A percentile compares a stretch with the other conserved stretches of the same genome.
Evolutionary conservation across 768 basidiomycete genomes (phyloP).

Genomic region (Paxillus involutus): DNA sequence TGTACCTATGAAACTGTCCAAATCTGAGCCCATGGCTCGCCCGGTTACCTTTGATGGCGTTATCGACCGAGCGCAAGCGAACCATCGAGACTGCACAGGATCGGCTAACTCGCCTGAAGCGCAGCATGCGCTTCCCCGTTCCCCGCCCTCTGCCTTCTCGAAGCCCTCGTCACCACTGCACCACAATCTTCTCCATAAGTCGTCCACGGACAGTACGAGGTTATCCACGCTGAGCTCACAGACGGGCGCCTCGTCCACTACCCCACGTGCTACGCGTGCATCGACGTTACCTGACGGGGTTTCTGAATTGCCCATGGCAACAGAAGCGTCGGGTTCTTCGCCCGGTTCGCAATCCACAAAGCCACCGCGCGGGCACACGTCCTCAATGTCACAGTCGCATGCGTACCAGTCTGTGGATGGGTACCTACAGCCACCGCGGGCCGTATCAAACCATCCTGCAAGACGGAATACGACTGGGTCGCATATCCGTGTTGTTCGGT

Average conservation of each 20-base stretch:
- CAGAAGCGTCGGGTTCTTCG: conserved; percentile 15
- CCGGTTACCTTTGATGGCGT: conserved; percentile 36
- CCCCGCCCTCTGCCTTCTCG: conserved; percentile 19
- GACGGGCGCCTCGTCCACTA: conserved; percentile 14
- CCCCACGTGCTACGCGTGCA: conserved; percentile 15
- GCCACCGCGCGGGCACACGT: conserved; percentile 15
- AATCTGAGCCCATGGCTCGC: conserved; percentile 20
- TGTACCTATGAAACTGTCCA: conserved; percentile 22
- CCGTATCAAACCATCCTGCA: conserved; percentile 38
- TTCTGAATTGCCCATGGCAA: conserved; percentile 20
- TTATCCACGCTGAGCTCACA: conserved; percentile 30
- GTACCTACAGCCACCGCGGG: conserved; percentile 51
- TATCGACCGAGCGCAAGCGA: conserved; percentile 16
- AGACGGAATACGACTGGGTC: conserved; percentile 77
- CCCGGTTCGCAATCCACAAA: conserved; percentile 24
- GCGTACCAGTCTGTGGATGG: conserved; percentile 39
- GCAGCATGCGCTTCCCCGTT: conserved; percentile 14
- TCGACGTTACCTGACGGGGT: conserved; percentile 11
- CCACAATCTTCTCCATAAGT: conserved; percentile 39
- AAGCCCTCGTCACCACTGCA: conserved; percentile 14
- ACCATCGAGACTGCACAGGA: conserved; percentile 22
- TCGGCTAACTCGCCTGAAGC: conserved; percentile 32
- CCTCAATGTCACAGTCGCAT: conserved; percentile 22
- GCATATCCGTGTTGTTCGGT: conserved; percentile 27
- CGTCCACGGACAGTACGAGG: conserved; percentile 50